Base-by-base conservation (phyloP, 2,329 filamentous ascomycete genomes). In the Ophiostoma angusticollis region DNA sequence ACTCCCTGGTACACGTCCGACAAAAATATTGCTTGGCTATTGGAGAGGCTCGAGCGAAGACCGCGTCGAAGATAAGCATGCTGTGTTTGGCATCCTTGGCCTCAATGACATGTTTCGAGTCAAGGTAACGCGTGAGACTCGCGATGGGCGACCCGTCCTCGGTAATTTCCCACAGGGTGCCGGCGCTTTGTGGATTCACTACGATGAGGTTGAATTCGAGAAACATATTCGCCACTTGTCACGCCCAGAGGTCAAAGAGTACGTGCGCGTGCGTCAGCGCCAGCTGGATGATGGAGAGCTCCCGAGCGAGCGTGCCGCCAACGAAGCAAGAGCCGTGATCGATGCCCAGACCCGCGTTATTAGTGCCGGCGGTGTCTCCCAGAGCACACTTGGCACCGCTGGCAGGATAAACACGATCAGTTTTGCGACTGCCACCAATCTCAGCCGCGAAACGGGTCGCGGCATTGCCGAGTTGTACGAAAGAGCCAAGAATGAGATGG, bases 71-170 rank as follows among this genome's bases (percentile, higher is more conserved):
- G 64, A 78, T 49, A 71, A 72, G 37, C 74, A 79, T 48, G 75
- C 74, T 0, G 72, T 78, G 0, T 74, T 71, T 39, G 75, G 75
- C 4, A 75, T 79, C 9, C 55, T 79, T 0, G 72, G 72, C 1
- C 65, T 67, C 14, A 76, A 76, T 40, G 73, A 78, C 46, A 77
- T 75, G 66, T 78, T 80, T 51, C 61, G 75, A 0, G 72, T 78
- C 39, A 78, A 78, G 52, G 61, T 79, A 0, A 65, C 73, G 1
- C 62, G 70, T 6, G 65, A 75, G 48, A 78, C 74, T 0, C 67
- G 73, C 3, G 73, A 78, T 48, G 74, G 74, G 3, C 66, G 70
- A 0, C 65, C 63, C 22, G 58, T 74, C 1, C 61, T 70, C 23
- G 73, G 71, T 25, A 78, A 78, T 52, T 78, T 76, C 39, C 75